Evolutionary conservation across 2,329 filamentous ascomycete species (phyloP).

Genomic region (Penicillium sp.): DNA sequence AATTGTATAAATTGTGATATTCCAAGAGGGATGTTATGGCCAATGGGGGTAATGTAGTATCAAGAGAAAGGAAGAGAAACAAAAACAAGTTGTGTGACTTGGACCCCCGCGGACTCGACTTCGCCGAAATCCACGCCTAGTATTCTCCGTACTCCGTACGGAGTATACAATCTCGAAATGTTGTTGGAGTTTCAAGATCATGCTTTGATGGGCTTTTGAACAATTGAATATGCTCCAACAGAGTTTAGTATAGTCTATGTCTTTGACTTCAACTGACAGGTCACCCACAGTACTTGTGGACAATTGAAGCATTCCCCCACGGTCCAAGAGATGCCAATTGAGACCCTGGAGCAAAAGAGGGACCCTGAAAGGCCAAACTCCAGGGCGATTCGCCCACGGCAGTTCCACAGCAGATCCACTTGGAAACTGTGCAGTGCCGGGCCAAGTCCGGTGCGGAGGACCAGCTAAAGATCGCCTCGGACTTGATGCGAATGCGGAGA

Average conservation of each 20-base stretch:
- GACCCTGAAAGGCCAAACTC: not conserved
- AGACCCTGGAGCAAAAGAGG: not conserved
- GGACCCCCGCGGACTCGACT: slow-evolving; percentile 1
- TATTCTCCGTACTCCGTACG: too few relatives aligned
- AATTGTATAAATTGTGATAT: not conserved
- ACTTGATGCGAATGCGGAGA: slow-evolving; percentile 38
- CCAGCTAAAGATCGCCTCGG: slow-evolving; percentile 22
- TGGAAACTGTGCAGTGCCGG: slow-evolving; percentile 6
- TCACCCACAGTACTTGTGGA: not conserved
- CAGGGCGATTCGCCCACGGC: slow-evolving; percentile 5
- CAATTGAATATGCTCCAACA: not conserved
- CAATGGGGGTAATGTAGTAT: not conserved
- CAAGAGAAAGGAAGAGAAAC: not conserved
- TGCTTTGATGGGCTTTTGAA: not conserved
- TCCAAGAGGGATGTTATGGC: not conserved
- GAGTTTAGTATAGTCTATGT: not conserved
- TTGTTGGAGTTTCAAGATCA: not conserved
- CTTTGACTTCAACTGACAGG: not conserved
- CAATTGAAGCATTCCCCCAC: not conserved
- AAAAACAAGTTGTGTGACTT: not conserved
- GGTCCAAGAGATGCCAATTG: not conserved
- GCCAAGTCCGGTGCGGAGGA: slow-evolving; percentile 33
- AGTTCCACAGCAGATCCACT: slow-evolving; percentile 12
- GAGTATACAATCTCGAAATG: not conserved
- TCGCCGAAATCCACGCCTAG: not conserved